Conservation (phyloP, 805 yeast species). For the Kodamaea jinghongensis region DNA sequence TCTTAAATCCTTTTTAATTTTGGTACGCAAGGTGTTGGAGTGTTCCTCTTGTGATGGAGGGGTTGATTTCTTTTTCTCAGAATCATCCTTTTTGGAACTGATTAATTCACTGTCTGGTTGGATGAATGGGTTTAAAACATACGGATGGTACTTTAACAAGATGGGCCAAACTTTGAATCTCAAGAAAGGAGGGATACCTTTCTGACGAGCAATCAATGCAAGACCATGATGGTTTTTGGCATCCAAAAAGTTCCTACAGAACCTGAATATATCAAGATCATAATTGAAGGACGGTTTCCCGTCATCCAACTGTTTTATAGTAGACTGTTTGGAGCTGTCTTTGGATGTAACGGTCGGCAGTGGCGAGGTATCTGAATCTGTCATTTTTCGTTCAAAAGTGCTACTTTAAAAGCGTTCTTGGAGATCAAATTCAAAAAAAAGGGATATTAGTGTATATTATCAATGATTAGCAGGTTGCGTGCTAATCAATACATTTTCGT, state of each 20-base stretch:
- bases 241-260: conserved; percentile 54
- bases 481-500: too few species aligned
- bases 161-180: conserved; percentile 85
- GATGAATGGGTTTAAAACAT: conserved; percentile 72
- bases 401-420: too few species aligned
- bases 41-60: background rate
- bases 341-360: background rate
- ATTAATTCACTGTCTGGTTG: conserved; percentile 50
- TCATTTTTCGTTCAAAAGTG: too few species aligned
- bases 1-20: conserved; percentile 55
- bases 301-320: background rate
- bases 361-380: background rate
- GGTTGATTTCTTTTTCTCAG: background rate
- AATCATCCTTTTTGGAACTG: conserved; percentile 13
- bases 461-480: too few species aligned
- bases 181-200: conserved; percentile 81
- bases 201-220: conserved; percentile 75
- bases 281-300: conserved; percentile 29
- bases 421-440: too few species aligned
- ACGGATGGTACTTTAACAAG: conserved; percentile 77
- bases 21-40: conserved; percentile 24
- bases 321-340: background rate
- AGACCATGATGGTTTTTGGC: conserved; percentile 68
- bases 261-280: conserved; percentile 46
- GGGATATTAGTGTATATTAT: too few species aligned